These are phyloP conservation scores for Albizia julibrissin DNA, from an alignment of 306 rosid species.

Conservation along the genomic window DNA sequence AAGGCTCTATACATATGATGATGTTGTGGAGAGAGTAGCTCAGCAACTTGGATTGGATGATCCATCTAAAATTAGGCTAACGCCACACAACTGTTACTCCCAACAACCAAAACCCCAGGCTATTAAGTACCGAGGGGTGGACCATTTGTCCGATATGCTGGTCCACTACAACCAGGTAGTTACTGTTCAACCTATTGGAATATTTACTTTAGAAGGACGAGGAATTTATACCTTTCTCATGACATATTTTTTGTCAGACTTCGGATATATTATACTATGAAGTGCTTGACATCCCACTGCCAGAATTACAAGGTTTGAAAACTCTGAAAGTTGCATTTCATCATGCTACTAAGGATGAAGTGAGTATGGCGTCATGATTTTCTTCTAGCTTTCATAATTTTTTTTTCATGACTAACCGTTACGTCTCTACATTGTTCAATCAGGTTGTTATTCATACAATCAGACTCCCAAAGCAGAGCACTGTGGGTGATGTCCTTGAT, in stretches of 20 bases:
- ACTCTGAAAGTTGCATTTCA: slow-evolving; percentile 86
- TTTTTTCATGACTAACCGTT: background rate
- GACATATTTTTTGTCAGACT: slow-evolving; percentile 49
- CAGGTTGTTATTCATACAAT: slow-evolving; percentile 79
- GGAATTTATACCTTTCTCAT: slow-evolving; percentile 27
- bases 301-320: slow-evolving; percentile 84
- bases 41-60: slow-evolving; percentile 81
- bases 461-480: slow-evolving; percentile 83
- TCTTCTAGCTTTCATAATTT: slow-evolving; percentile 9
- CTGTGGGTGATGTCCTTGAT: slow-evolving; percentile 80
- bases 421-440: slow-evolving; percentile 18
- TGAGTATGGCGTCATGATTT: slow-evolving; percentile 49
- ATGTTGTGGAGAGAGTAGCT: slow-evolving; percentile 81
- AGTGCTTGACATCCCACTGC: slow-evolving; percentile 85
- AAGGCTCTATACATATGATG: slow-evolving; percentile 75
- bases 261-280: slow-evolving; percentile 83
- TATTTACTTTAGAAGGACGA: slow-evolving; percentile 12
- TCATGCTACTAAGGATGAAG: slow-evolving; percentile 81
- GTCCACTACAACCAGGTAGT: slow-evolving; percentile 87
- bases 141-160: slow-evolving; percentile 79
- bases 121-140: slow-evolving; percentile 78
- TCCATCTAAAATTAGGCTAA: slow-evolving; percentile 78
- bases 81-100: slow-evolving; percentile 85
- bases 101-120: slow-evolving; percentile 91
- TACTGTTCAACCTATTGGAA: slow-evolving; percentile 14